Conservation (phyloP, 805 yeast species). For the Saccharomycopsis fodiens region DNA sequence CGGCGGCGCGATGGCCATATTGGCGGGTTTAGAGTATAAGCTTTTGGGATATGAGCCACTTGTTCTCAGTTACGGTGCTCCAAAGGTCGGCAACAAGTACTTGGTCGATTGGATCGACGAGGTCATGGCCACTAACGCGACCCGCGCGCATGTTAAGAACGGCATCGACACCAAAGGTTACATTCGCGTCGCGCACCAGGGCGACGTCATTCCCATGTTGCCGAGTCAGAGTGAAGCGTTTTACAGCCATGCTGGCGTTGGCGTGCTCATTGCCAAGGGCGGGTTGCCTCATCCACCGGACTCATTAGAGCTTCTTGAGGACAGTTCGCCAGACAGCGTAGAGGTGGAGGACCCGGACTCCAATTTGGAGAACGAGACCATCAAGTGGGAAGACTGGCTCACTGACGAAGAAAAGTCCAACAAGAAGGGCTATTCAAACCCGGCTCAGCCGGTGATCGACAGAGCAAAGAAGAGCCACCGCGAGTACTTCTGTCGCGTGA, state of each 20-base stretch:
- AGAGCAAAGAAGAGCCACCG: neutral
- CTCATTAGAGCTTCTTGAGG: neutral
- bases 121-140: slow-evolving; percentile 33
- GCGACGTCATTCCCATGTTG: slow-evolving; percentile 50
- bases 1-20: slow-evolving; percentile 62
- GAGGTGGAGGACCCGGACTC: neutral
- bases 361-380: neutral
- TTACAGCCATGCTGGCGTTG: slow-evolving; percentile 43
- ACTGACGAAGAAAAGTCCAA: neutral
- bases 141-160: slow-evolving; percentile 1
- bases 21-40: slow-evolving; percentile 56
- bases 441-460: too few species aligned
- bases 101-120: slow-evolving; percentile 46
- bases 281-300: slow-evolving; percentile 26
- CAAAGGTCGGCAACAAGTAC: slow-evolving; percentile 50
- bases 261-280: slow-evolving; percentile 36
- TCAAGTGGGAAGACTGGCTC: neutral
- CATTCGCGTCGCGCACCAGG: slow-evolving; percentile 45
- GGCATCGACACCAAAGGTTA: neutral
- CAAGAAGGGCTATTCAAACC: too few species aligned
- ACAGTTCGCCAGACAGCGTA: neutral
- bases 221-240: slow-evolving; percentile 37
- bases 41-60: slow-evolving; percentile 45
- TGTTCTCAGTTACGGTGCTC: slow-evolving; percentile 59
- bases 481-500: neutral